Evolutionary conservation across 2,329 filamentous ascomycete species (phyloP).

Genomic region (Endothia cerciana): DNA sequence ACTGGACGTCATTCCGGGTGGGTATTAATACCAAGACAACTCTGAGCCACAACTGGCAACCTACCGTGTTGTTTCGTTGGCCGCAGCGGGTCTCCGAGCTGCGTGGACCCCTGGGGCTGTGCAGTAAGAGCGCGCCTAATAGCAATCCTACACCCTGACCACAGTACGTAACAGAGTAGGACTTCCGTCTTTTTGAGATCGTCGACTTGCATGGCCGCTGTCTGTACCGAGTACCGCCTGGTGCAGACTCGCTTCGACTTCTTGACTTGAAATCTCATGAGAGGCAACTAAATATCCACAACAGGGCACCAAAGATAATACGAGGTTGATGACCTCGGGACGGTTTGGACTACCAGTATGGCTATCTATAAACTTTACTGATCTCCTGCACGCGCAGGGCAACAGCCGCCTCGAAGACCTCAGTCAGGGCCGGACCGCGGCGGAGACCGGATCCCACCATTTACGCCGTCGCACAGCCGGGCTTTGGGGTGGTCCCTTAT

Average conservation of each 20-base stretch:
- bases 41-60: neutral
- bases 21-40: neutral
- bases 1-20: neutral
- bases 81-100: slow-evolving; percentile 1
- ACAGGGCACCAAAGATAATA: too few species aligned
- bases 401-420: neutral
- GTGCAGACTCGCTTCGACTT: too few species aligned
- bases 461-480: neutral
- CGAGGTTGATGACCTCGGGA: too few species aligned
- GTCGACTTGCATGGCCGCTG: too few species aligned
- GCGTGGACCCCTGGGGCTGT: slow-evolving; percentile 5
- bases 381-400: neutral
- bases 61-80: neutral
- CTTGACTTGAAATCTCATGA: too few species aligned
- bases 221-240: too few species aligned
- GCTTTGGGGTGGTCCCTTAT: neutral
- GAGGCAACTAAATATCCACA: too few species aligned
- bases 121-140: neutral
- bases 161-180: too few species aligned
- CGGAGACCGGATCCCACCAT: neutral
- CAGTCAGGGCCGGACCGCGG: neutral
- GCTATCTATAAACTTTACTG: too few species aligned
- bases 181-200: too few species aligned
- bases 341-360: too few species aligned
- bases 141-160: too few species aligned